These are phyloP conservation scores for Dovyalis caffra DNA, from an alignment of 345 rosid genomes.

Conservation along the genomic window DNA sequence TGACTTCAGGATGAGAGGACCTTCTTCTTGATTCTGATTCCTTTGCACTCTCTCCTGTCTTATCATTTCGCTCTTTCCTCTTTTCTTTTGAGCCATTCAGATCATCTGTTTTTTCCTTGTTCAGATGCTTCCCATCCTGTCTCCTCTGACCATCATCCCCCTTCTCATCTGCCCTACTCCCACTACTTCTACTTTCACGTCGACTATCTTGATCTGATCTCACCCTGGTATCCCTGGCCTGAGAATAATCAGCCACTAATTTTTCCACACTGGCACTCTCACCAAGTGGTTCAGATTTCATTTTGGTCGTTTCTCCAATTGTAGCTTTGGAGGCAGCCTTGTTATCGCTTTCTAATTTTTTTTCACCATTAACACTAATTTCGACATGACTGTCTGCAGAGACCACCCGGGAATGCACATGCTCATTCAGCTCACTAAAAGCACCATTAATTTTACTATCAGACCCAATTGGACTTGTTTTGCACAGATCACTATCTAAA, in stretches of 20 bases:
- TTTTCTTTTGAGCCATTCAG: constrained; percentile 48
- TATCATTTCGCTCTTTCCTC: constrained; percentile 38
- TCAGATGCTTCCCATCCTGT: constrained; percentile 42
- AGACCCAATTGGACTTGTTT: constrained; percentile 20
- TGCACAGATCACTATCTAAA: constrained; percentile 21
- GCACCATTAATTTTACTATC: constrained; percentile 22
- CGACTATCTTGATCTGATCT: constrained; percentile 37
- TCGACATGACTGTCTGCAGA: constrained; percentile 21
- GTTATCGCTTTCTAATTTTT: constrained; percentile 18
- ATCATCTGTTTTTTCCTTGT: constrained; percentile 51
- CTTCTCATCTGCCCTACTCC: constrained; percentile 33
- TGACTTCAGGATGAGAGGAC: constrained; percentile 35
- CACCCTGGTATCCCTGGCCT: constrained; percentile 32
- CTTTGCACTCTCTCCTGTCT: constrained; percentile 44
- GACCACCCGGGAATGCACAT: constrained; percentile 10
- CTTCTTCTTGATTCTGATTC: constrained; percentile 55
- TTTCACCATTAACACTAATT: constrained; percentile 28
- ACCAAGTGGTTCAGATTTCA: constrained; percentile 24
- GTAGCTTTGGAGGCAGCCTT: constrained; percentile 29
- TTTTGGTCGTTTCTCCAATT: neutral
- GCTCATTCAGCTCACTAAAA: constrained; percentile 18
- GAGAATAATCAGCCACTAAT: constrained; percentile 32
- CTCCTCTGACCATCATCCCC: constrained; percentile 37
- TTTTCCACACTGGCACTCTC: constrained; percentile 28
- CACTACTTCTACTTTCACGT: constrained; percentile 42